Evolutionary conservation across 2,329 filamentous ascomycete species (phyloP), one percentile per base, ranked within the genome.

Genomic region (Acrodontium crateriforme): DNA sequence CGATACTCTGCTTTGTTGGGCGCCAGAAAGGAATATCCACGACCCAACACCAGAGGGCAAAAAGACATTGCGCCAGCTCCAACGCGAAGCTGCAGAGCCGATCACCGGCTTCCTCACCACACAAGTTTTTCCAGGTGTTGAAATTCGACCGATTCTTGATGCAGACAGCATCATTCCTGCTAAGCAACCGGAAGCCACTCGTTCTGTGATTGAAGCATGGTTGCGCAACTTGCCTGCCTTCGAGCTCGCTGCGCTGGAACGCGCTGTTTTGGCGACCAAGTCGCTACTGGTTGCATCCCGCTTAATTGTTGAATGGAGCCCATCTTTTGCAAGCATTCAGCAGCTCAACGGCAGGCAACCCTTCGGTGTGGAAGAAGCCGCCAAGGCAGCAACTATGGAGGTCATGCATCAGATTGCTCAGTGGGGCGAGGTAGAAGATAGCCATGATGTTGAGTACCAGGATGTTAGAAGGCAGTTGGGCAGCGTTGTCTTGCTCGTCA

Each of bases 371-470:
- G 79, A 92, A 45, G 74, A 92, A 50, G 87, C 85, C 1, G 75
- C 81, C 0, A 64, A 68, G 45, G 77, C 78, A 9, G 74, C 78
- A 5, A 93, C 71, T 44, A 53, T 91, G 22, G 89, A 98, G 61
- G 82, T 93, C 10, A 67, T 72, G 38, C 94, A 83, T 77, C 89
- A 98, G 67, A 91, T 77, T 1, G 62, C 69, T 16, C 75, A 79
- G 56, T 95, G 89, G 87, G 89, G 89, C 6, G 85, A 93, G 62
- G 89, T 98, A 1, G 89, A 98, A 54, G 85, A 98, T 56, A 93
- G 85, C 16, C 89, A 98, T 57, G 89, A 98, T 62, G 89, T 98
- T 1, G 79, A 92, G 46, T 80, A 76, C 54, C 87, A 92, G 55
- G 89, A 98, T 55, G 44, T 95, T 40, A 70, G 73, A 49, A 69